phyloP scores from a whole-genome alignment of 2,329 filamentous ascomycete species.

The Penicillium sp. region DNA sequence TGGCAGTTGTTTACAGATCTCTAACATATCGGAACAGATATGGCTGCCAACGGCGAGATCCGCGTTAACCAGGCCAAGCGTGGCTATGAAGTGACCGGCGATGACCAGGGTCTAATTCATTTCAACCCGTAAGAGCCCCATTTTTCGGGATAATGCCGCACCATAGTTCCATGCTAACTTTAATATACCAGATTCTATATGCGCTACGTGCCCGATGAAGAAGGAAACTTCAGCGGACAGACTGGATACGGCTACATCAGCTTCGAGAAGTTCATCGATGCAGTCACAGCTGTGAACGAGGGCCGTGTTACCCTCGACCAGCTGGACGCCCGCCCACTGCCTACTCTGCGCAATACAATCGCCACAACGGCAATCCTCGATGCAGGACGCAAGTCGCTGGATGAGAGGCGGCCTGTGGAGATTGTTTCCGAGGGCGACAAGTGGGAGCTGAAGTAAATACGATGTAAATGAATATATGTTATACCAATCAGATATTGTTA shows the following conservation, averaged over 20 bases:
- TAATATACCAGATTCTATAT: slow-evolving; percentile 68
- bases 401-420: slow-evolving; percentile 74
- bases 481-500: background rate
- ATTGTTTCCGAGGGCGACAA: slow-evolving; percentile 52
- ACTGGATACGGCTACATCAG: slow-evolving; percentile 90
- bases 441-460: slow-evolving; percentile 63
- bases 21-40: slow-evolving; percentile 47
- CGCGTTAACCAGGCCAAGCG: slow-evolving; percentile 90
- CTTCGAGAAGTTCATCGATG: slow-evolving; percentile 95
- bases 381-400: slow-evolving; percentile 78
- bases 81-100: slow-evolving; percentile 91
- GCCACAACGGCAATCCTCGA: slow-evolving; percentile 89
- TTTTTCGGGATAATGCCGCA: background rate
- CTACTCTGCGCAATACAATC: slow-evolving; percentile 84
- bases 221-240: slow-evolving; percentile 90
- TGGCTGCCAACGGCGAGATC: slow-evolving; percentile 79
- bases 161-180: background rate
- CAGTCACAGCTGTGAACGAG: slow-evolving; percentile 73
- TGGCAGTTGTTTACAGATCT: background rate
- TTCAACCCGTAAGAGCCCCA: slow-evolving; percentile 68
- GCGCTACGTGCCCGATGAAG: slow-evolving; percentile 90
- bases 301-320: slow-evolving; percentile 69
- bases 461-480: background rate
- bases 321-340: slow-evolving; percentile 75
- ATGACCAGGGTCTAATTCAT: slow-evolving; percentile 71